Conservation (phyloP, 2,329 filamentous ascomycete species). For the Colletotrichum liriopes region DNA sequence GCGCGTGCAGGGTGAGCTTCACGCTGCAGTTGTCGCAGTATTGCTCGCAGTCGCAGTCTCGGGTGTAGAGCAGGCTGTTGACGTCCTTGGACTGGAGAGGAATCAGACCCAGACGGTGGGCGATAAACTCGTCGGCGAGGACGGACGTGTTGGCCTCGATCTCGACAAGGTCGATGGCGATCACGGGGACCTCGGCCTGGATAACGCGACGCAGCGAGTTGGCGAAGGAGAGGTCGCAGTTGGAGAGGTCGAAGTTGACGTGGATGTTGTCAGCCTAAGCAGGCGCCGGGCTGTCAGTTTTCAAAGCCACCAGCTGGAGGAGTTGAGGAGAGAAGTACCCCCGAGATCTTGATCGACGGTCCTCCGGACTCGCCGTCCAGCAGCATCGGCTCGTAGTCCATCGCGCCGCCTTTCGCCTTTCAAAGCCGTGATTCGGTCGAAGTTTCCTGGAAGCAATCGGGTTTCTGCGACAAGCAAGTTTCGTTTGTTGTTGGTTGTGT, state of each 20-base stretch:
- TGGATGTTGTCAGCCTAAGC: conserved; percentile 81
- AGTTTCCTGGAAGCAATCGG: not conserved
- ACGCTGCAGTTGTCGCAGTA: conserved; percentile 95
- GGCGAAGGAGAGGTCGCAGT: conserved; percentile 91
- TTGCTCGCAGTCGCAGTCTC: conserved; percentile 97
- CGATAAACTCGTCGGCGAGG: conserved; percentile 94
- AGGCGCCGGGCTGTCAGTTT: conserved; percentile 39
- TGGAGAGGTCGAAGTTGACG: conserved; percentile 92
- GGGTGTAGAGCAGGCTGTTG: conserved; percentile 86
- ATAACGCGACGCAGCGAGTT: conserved; percentile 94
- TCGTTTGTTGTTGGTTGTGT: not conserved
- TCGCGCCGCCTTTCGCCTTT: conserved; percentile 46
- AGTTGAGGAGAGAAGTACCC: conserved; percentile 55
- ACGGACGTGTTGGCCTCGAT: conserved; percentile 96
- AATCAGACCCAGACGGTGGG: conserved; percentile 91
- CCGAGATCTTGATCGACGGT: conserved; percentile 73
- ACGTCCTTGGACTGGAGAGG: conserved; percentile 89
- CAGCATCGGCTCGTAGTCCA: conserved; percentile 75
- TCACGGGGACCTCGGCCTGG: conserved; percentile 92
- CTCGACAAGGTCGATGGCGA: conserved; percentile 95
- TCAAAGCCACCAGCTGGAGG: not conserved
- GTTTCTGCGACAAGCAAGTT: not conserved
- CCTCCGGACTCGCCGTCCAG: conserved; percentile 72
- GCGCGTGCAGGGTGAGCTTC: conserved; percentile 85
- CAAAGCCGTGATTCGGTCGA: not conserved